Evolutionary conservation across 306 rosid species (phyloP).

Genomic region (Boehmeria nivea): DNA sequence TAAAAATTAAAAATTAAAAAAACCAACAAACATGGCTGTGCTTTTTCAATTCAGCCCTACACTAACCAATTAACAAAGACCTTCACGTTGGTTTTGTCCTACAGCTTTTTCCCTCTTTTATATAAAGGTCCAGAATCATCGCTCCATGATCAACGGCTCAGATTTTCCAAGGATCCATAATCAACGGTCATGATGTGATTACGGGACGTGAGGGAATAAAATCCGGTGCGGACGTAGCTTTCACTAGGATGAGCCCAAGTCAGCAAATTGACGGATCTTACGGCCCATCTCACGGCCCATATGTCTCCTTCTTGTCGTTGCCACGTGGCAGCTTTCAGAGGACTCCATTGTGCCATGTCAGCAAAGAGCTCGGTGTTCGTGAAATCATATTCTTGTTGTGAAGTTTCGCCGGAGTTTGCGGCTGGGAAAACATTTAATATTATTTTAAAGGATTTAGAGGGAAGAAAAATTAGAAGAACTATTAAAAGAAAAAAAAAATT

Average conservation of each 20-base stretch:
- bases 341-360: conserved; percentile 37
- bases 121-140: neutral
- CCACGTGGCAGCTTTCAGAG: neutral
- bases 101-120: neutral
- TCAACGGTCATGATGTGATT: conserved; percentile 4
- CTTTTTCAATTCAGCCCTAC: conserved; percentile 27
- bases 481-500: neutral
- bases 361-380: neutral
- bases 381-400: neutral
- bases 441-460: neutral
- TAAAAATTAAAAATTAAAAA: neutral
- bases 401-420: conserved; percentile 48
- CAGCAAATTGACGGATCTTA: conserved; percentile 8
- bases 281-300: conserved; percentile 32
- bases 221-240: conserved; percentile 19
- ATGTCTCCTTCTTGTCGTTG: conserved; percentile 9
- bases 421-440: conserved; percentile 16
- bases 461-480: neutral
- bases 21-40: conserved; percentile 48
- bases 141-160: neutral
- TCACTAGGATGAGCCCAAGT: conserved; percentile 15
- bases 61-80: conserved; percentile 45
- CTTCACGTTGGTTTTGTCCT: conserved; percentile 37
- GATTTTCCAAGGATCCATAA: conserved; percentile 2
- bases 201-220: conserved; percentile 21